Percentiles rank a stretch among this genome's conserved stretches.
Evolutionary conservation across 208 protist genomes (phyloP).

Genomic region (Trypanosoma melophagium): DNA sequence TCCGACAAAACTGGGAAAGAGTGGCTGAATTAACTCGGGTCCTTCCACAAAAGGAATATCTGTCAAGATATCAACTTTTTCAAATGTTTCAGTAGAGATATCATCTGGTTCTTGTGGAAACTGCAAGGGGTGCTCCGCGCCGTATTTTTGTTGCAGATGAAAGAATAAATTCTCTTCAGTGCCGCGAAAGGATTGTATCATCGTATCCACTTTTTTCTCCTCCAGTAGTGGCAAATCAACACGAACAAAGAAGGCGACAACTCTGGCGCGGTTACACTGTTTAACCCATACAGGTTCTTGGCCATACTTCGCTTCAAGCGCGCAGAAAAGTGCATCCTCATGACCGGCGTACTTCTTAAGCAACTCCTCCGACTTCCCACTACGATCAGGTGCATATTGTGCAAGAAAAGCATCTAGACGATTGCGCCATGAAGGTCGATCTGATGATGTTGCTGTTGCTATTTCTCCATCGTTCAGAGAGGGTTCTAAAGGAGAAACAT

Average conservation of each 20-base stretch:
- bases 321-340: conserved; percentile 20
- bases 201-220: conserved; percentile 5
- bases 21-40: conserved; percentile 11
- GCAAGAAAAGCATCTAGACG: conserved; percentile 14
- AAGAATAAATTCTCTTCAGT: conserved; percentile 21
- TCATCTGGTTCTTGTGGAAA: conserved; percentile 7
- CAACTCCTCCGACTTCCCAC: conserved; percentile 4
- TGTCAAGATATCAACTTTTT: conserved; percentile 17
- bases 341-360: conserved; percentile 5
- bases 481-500: not conserved
- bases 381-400: conserved; percentile 12
- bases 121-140: conserved; percentile 13
- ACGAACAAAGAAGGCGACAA: conserved; percentile 24
- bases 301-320: conserved; percentile 28
- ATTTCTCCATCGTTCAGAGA: not conserved
- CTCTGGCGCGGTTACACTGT: conserved; percentile 3
- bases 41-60: conserved; percentile 25
- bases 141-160: conserved; percentile 18
- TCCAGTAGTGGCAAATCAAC: not conserved
- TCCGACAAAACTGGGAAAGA: conserved; percentile 22
- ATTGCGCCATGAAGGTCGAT: conserved; percentile 9
- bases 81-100: conserved; percentile 1
- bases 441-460: not conserved
- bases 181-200: conserved; percentile 13
- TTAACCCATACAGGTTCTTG: conserved; percentile 18